Percentiles rank a stretch among this genome's conserved stretches.
These are phyloP conservation scores for Clavispora carvajalis DNA, from an alignment of 805 yeast species.

Conservation along the genomic window DNA sequence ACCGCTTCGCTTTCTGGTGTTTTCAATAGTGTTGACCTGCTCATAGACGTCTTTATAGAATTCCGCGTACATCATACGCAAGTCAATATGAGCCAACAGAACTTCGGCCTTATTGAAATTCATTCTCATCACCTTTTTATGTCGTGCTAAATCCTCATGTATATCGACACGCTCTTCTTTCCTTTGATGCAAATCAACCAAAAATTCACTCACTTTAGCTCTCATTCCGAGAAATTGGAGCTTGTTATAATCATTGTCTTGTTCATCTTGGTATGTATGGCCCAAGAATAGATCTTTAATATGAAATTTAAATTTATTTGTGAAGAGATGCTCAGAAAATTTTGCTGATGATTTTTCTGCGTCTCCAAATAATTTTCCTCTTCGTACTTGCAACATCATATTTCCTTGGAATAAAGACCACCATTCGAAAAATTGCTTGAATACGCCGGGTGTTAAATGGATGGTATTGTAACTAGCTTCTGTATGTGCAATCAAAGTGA, in stretches of 20 bases:
- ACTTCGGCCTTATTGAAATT: constrained; percentile 65
- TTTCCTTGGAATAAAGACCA: constrained; percentile 81
- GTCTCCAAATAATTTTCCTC: constrained; percentile 66
- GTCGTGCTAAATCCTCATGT: constrained; percentile 43
- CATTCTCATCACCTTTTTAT: constrained; percentile 48
- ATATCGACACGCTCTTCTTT: constrained; percentile 31
- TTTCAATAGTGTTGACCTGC: not conserved
- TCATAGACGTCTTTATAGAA: constrained; percentile 33
- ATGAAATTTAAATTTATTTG: constrained; percentile 75
- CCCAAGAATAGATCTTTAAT: constrained; percentile 70
- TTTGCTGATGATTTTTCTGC: constrained; percentile 47
- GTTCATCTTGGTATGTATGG: constrained; percentile 59
- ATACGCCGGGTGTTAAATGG: constrained; percentile 67
- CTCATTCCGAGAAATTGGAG: constrained; percentile 64
- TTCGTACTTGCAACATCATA: constrained; percentile 70
- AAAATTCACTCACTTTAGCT: constrained; percentile 33
- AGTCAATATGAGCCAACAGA: constrained; percentile 49
- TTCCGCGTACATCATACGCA: constrained; percentile 49
- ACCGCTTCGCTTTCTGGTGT: constrained; percentile 1
- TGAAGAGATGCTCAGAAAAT: constrained; percentile 67
- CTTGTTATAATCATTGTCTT: constrained; percentile 31
- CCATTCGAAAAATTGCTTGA: constrained; percentile 74
- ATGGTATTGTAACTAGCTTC: constrained; percentile 56
- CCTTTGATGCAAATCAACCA: constrained; percentile 38
- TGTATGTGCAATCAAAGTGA: constrained; percentile 32